Percentiles rank a stretch among this genome's conserved stretches.
Conservation (phyloP, 1,139 yeast genomes). For the Blastobotrys illinoisensis region DNA sequence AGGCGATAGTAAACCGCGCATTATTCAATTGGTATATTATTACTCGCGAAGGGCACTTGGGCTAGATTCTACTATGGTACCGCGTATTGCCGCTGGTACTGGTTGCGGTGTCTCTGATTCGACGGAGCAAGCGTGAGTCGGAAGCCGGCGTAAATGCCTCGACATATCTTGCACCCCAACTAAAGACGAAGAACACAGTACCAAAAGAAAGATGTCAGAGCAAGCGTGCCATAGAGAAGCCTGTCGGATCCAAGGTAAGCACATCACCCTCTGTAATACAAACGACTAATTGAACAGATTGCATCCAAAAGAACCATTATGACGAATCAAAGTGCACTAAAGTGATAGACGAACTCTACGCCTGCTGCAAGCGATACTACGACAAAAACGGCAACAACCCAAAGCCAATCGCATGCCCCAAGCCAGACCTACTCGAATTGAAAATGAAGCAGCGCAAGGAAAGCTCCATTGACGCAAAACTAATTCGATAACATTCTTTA, state of each 20-base stretch:
- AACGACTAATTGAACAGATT: constrained; percentile 31
- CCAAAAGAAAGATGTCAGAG: constrained; percentile 1
- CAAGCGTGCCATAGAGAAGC: constrained; percentile 51
- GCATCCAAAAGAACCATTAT: constrained; percentile 49
- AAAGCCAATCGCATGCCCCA: constrained; percentile 62
- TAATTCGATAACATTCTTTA: constrained; percentile 9
- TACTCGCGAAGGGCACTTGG: too few species aligned
- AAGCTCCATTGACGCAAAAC: constrained; percentile 26
- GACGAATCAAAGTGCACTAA: constrained; percentile 60
- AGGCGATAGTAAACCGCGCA: too few species aligned
- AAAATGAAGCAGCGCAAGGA: constrained; percentile 50
- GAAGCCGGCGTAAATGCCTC: not conserved
- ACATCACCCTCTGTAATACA: not conserved
- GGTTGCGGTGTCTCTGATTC: not conserved
- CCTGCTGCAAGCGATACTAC: constrained; percentile 58
- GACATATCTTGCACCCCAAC: too few species aligned
- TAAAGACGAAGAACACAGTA: not conserved
- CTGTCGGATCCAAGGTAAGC: constrained; percentile 53
- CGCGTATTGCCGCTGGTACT: too few species aligned
- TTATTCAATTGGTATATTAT: too few species aligned
- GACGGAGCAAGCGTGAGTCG: not conserved
- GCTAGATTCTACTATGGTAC: too few species aligned
- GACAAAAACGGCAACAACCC: constrained; percentile 47
- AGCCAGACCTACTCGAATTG: constrained; percentile 46
- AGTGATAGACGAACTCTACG: constrained; percentile 53